phyloP scores from a whole-genome alignment of 257 asterid genomes.

The Striga asiatica region DNA sequence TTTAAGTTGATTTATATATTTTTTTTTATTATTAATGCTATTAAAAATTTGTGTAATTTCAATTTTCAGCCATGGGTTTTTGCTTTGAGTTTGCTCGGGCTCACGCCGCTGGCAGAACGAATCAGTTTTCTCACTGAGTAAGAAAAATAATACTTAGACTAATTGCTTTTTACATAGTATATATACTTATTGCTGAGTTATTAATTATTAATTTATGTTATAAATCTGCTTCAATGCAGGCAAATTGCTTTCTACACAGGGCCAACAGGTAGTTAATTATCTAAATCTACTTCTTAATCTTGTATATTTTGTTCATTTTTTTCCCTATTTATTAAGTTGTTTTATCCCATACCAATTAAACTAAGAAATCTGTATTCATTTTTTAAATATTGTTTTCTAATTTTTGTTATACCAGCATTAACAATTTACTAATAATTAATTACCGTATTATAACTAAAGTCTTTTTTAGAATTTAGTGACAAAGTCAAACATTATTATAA shows the following conservation, averaged over 20 bases:
- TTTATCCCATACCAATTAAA: no score
- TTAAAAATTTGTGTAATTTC: neutral
- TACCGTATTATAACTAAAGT: no score
- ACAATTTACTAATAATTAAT: no score
- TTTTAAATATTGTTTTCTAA: neutral
- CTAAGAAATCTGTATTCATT: neutral
- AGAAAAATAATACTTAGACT: constrained; percentile 6
- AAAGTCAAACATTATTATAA: no score
- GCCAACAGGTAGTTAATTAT: constrained; percentile 60
- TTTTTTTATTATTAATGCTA: neutral
- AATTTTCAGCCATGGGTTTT: constrained; percentile 92
- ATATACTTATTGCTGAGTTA: neutral
- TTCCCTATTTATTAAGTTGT: no score
- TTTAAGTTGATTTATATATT: neutral
- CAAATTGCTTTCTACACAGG: constrained; percentile 85
- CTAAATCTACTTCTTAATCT: no score
- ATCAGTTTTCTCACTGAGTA: constrained; percentile 87
- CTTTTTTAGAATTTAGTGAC: no score
- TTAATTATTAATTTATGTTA: neutral
- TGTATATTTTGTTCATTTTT: no score
- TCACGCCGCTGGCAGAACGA: constrained; percentile 89
- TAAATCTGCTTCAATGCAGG: constrained; percentile 35
- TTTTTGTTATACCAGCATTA: no score
- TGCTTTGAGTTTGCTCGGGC: constrained; percentile 79
- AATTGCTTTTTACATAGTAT: neutral